Evolutionary conservation across 441 rosid genomes (phyloP), one percentile per base, ranked within the genome.

Genomic region (Theobroma grandiflorum): DNA sequence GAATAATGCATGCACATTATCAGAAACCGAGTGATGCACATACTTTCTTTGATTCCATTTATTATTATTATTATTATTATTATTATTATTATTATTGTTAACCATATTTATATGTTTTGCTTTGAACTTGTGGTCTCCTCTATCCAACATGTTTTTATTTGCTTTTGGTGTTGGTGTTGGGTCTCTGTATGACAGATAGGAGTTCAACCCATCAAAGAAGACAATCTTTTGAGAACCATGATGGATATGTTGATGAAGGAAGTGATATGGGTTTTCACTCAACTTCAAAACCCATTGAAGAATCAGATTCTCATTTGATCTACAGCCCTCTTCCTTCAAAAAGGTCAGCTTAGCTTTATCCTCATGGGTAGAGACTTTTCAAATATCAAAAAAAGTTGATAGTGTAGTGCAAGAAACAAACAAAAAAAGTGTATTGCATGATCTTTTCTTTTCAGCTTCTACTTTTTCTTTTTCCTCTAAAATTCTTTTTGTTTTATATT

Each of bases 291-390:
- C 74, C 81, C 42, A 49, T 66, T 80, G 82, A 82, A 63, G 90
- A 89, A 84, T 84, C 89, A 15, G 90, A 89, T 85, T 89, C 91
- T 73, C 84, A 77, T 16, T 65, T 85, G 71, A 71, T 81, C 53
- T 70, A 76, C 88, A 55, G 18, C 69, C 66, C 83, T 43, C 70
- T 62, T 62, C 77, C 87, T 81, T 82, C 84, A 18, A 92, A 92
- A 87, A 87, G 96, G 96, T 90, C 62, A 82, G 81, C 76, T 38
- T 75, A 31, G 70, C 79, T 72, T 80, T 42, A 62, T 70, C 43
- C 59, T 79, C 45, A 38, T 58, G 68, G 37, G 55, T 66, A 20
- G 52, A 66, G 33, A 69, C 77, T 72, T 74, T 45, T 61, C 63
- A 76, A 62, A 53, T 50, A 61, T 18, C 38, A 42, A 31, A 2